Percentiles rank a stretch among this genome's conserved stretches.
Conservation (phyloP, 345 rosid genomes). For the Ailanthus altissimus region DNA sequence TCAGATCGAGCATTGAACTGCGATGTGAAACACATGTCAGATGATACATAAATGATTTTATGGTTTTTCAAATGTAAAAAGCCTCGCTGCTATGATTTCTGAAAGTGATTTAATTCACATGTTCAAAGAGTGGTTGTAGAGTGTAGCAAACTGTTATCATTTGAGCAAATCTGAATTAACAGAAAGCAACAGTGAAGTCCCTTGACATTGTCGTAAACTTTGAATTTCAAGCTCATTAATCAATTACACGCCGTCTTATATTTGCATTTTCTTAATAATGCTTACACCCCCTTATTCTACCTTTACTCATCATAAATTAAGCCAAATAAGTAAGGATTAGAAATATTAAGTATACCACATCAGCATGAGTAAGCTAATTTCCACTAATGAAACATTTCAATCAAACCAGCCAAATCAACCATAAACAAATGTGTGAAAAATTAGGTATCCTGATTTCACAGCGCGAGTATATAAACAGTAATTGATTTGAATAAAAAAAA, state of each 20-base stretch:
- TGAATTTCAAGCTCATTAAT: neutral
- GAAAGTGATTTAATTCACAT: neutral
- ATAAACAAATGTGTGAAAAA: neutral
- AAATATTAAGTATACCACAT: neutral
- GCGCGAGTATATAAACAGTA: neutral
- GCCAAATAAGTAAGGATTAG: neutral
- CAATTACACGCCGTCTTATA: neutral
- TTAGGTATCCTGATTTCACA: neutral
- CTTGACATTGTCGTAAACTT: neutral
- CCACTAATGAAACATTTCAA: neutral
- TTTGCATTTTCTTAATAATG: neutral
- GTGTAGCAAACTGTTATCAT: neutral
- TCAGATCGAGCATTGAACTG: conserved; percentile 98
- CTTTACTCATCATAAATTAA: neutral
- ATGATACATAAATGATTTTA: neutral
- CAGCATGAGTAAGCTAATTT: neutral
- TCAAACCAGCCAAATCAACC: neutral
- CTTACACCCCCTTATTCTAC: neutral
- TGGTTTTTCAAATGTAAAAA: neutral
- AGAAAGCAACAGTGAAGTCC: neutral
- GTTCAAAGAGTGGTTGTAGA: neutral
- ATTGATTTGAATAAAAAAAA: neutral
- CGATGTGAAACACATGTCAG: conserved; percentile 19
- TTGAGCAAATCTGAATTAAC: neutral
- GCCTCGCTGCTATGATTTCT: neutral